Evolutionary conservation across 495 filamentous ascomycete species (phyloP), one percentile per base, ranked within the genome.

Genomic region (Cercophora sp.): DNA sequence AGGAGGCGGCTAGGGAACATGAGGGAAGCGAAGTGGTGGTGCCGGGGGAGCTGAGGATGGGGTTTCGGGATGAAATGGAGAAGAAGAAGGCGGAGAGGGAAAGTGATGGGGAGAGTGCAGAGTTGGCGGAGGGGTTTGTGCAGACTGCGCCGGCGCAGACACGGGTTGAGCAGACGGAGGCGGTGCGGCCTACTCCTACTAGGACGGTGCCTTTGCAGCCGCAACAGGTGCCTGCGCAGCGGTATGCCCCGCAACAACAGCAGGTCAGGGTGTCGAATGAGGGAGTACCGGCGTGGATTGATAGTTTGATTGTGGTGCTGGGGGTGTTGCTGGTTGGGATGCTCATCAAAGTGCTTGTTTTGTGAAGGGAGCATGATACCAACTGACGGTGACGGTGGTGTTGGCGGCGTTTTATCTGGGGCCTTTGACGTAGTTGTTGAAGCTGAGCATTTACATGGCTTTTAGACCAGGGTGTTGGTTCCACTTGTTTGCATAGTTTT

Each of bases 41-140:
- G 18, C 79, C 85, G 3, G 70, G 77, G 29, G 75, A 82, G 54
- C 58, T 86, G 60, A 82, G 79, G 64, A 67, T 86, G 68, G 77
- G 67, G 5, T 83, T 70, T 58, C 72, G 73, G 54, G 79, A 80
- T 58, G 75, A 79, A 63, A 70, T 78, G 57, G 70, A 73, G 43
- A 34, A 37, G 46, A 10, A 26, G 16, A 51, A 20, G 32, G 32
- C 4, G 37, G 48, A 22, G 8, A 58, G 15, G 18, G 52, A 48
- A 10, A 61, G 58, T 5, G 70, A 67, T 43, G 64, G 51, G 15
- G 72, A 75, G 61, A 72, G 64, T 31, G 69, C 66, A 0, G 57
- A 68, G 58, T 24, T 77, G 50, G 74, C 75, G 0, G 73, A 77
- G 57, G 75, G 74, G 9, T 79, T 78, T 52, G 74, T 79, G 40